Evolutionary conservation across 2,329 filamentous ascomycete species (phyloP), one percentile per base, ranked within the genome.

Genomic region (Xylariaceae sp.): DNA sequence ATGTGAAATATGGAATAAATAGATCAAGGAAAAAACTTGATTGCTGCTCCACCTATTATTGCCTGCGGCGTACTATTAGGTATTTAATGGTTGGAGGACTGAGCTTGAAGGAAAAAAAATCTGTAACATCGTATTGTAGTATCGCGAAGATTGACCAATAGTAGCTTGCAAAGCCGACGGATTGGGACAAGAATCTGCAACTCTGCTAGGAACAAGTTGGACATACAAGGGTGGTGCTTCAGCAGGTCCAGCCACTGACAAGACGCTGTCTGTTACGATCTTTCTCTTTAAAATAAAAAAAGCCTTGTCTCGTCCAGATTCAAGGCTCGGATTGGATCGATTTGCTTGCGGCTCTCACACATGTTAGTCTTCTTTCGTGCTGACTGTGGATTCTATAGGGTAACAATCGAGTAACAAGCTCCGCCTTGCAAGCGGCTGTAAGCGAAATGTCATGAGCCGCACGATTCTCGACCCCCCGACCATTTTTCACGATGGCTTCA

Each of bases 331-430:
- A 57, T 48, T 60, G 54, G 50, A 8, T 36, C 34, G 12, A 19
- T 37, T 33, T 33, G 16, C 9, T 36, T 60, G 46, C 50, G 48
- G 52, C 56, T 62, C 52, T 54, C 52, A 2, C 9, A 61, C 55
- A 51, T 49, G 51, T 60, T 41, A 60, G 50, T 16, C 34, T 56
- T 40, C 16, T 58, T 60, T 52, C 51, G 61, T 36, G 53, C 43
- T 41, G 21, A 45, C 19, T 44, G 67, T 70, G 68, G 68, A 70
- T 70, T 56, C 60, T 53, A 70, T 69, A 65, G 58, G 64, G 68
- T 69, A 70, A 69, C 62, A 52, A 66, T 68, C 60, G 54, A 61
- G 66, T 69, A 69, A 69, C 57, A 39, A 39, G 46, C 33, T 44
- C 65, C 61, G 28, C 49, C 44, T 16, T 12, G 26, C 41, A 45